Evolutionary conservation across 306 rosid species (phyloP).

Genomic region (Vicia villosa): DNA sequence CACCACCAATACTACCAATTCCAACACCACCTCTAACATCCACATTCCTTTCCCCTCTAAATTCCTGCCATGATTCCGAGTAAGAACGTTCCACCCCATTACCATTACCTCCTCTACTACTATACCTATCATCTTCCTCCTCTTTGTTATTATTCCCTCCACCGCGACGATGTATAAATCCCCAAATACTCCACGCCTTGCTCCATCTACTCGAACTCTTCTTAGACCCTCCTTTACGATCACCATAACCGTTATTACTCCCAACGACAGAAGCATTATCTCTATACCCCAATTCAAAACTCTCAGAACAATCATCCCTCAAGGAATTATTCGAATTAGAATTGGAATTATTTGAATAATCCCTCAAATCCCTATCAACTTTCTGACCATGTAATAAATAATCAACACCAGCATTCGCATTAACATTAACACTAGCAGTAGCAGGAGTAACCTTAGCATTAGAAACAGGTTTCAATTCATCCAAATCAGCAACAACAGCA

Average conservation of each 20-base stretch:
- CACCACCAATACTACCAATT: neutral
- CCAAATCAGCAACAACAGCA: conserved; percentile 93
- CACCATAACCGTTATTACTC: conserved; percentile 55
- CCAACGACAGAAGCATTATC: conserved; percentile 58
- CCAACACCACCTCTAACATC: conserved; percentile 45
- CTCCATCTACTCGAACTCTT: conserved; percentile 83
- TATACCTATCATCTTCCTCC: conserved; percentile 73
- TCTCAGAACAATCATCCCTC: conserved; percentile 81
- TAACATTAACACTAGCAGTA: conserved; percentile 74
- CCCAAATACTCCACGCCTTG: conserved; percentile 91
- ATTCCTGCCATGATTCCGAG: conserved; percentile 92
- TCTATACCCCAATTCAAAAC: conserved; percentile 58
- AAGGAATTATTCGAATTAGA: conserved; percentile 67
- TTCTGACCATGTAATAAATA: conserved; percentile 55
- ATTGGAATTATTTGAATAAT: conserved; percentile 60
- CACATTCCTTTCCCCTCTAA: conserved; percentile 68
- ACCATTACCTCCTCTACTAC: conserved; percentile 58
- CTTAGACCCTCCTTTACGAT: conserved; percentile 68
- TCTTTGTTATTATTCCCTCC: conserved; percentile 67
- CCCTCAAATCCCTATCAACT: conserved; percentile 63
- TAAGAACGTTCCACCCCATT: conserved; percentile 78
- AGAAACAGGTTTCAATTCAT: conserved; percentile 74
- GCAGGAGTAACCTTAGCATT: conserved; percentile 47
- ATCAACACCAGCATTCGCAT: conserved; percentile 61
- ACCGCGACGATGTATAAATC: conserved; percentile 60